These are phyloP conservation scores for Jamesozyma gamospora DNA, from an alignment of 805 yeast genomes.

Conservation along the genomic window DNA sequence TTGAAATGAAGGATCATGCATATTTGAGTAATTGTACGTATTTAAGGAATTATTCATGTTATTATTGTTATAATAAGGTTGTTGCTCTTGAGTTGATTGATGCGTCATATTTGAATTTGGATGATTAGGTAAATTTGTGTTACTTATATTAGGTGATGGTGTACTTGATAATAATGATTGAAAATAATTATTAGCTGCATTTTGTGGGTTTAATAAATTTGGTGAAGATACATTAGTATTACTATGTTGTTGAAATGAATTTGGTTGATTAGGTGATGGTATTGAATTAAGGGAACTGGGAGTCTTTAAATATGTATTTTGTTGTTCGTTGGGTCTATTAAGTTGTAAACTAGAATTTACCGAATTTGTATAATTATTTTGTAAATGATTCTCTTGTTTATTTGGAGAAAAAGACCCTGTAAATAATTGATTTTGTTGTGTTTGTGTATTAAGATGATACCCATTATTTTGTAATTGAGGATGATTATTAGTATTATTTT, in stretches of 20 bases:
- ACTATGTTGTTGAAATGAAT: constrained; percentile 3
- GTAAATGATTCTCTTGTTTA: neutral
- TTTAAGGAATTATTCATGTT: neutral
- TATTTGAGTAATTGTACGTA: neutral
- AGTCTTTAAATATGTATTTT: neutral
- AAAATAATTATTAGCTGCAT: constrained; percentile 21
- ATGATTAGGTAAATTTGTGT: constrained; percentile 6
- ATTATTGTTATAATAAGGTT: neutral
- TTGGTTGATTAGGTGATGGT: neutral
- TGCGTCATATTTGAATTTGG: neutral
- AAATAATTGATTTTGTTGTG: neutral
- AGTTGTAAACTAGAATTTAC: neutral
- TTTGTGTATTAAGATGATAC: neutral
- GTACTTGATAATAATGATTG: constrained; percentile 23
- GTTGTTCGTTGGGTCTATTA: neutral
- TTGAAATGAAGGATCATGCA: neutral
- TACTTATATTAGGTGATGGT: constrained; percentile 22
- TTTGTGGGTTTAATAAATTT: constrained; percentile 17
- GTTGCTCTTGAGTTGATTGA: neutral
- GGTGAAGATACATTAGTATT: constrained; percentile 3
- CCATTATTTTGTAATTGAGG: constrained; percentile 5
- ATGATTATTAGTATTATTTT: constrained; percentile 1
- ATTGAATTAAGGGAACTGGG: neutral
- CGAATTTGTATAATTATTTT: neutral
- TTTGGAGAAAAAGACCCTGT: neutral